phyloP scores from a whole-genome alignment of 805 yeast genomes.

The Torulaspora gathmanii region DNA sequence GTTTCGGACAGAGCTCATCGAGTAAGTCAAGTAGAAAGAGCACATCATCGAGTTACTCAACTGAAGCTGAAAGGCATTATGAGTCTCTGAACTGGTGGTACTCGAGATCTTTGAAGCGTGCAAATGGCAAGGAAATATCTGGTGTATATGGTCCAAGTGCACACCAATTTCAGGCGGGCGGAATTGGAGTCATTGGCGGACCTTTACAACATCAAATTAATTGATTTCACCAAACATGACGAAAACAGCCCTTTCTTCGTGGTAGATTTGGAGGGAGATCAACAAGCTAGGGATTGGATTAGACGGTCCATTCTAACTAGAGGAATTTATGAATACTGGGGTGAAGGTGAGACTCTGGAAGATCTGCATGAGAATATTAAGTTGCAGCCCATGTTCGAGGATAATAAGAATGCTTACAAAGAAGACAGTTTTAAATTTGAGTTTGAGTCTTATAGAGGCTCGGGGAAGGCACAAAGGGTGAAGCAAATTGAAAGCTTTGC shows the following conservation, averaged over 20 bases:
- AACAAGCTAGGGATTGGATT: slow-evolving; percentile 59
- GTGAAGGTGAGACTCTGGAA: slow-evolving; percentile 53
- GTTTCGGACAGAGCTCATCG: not conserved
- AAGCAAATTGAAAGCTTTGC: slow-evolving; percentile 65
- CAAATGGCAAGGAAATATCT: slow-evolving; percentile 45
- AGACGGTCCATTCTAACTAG: slow-evolving; percentile 64
- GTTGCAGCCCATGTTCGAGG: slow-evolving; percentile 24
- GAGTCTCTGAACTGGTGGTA: not conserved
- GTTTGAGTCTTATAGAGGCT: slow-evolving; percentile 71
- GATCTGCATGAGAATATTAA: slow-evolving; percentile 50
- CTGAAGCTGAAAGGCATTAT: not conserved
- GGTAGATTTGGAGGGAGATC: slow-evolving; percentile 61
- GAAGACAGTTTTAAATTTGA: slow-evolving; percentile 71
- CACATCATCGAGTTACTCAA: not conserved
- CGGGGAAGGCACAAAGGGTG: slow-evolving; percentile 45
- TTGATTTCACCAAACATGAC: slow-evolving; percentile 58
- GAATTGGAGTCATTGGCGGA: slow-evolving; percentile 84
- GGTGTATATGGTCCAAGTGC: slow-evolving; percentile 80
- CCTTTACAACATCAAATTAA: slow-evolving; percentile 43
- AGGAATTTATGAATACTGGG: slow-evolving; percentile 80
- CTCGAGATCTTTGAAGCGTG: not conserved
- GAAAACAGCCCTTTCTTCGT: slow-evolving; percentile 65
- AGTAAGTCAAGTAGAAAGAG: not conserved
- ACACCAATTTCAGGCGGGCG: slow-evolving; percentile 69
- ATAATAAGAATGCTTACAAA: slow-evolving; percentile 34